These are phyloP conservation scores for Penicillium capsulatum DNA, from an alignment of 2,329 filamentous ascomycete species.

Conservation along the genomic window DNA sequence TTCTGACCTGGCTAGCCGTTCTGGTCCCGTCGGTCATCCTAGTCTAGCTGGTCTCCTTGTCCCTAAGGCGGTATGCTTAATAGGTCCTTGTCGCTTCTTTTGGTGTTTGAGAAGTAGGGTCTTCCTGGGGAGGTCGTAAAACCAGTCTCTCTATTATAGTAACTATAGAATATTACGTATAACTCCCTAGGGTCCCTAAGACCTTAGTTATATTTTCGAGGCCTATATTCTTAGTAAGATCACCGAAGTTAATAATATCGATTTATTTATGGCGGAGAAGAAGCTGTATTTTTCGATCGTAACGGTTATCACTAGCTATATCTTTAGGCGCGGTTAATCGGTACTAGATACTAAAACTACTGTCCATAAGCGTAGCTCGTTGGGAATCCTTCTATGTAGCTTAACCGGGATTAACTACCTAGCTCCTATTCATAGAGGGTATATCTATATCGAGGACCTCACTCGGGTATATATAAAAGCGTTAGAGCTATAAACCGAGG, in stretches of 20 bases:
- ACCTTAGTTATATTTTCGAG: background rate
- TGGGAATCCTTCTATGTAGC: slow-evolving; percentile 3
- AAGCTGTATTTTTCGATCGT: background rate
- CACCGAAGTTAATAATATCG: background rate
- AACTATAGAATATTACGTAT: background rate
- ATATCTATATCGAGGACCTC: slow-evolving; percentile 10
- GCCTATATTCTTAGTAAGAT: background rate
- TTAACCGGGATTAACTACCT: slow-evolving; percentile 3
- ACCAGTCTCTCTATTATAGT: background rate
- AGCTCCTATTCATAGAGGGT: slow-evolving; percentile 7
- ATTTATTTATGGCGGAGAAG: background rate
- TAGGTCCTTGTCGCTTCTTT: too few relatives aligned
- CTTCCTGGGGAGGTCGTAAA: too few relatives aligned
- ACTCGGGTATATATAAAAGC: slow-evolving; percentile 5
- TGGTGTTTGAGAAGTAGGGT: too few relatives aligned
- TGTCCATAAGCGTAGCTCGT: slow-evolving; percentile 1
- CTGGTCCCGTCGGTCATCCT: too few relatives aligned
- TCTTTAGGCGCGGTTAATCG: background rate
- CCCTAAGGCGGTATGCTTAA: too few relatives aligned
- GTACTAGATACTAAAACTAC: slow-evolving; percentile 1
- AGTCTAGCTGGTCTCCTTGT: too few relatives aligned
- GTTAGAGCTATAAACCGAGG: slow-evolving; percentile 2
- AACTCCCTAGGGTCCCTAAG: background rate
- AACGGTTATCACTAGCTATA: background rate
- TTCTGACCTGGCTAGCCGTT: too few relatives aligned